A percentile compares a stretch with the other conserved stretches of the same genome.
Evolutionary conservation across 345 rosid genomes (phyloP).

Genomic region (Eucalyptus marginata): DNA sequence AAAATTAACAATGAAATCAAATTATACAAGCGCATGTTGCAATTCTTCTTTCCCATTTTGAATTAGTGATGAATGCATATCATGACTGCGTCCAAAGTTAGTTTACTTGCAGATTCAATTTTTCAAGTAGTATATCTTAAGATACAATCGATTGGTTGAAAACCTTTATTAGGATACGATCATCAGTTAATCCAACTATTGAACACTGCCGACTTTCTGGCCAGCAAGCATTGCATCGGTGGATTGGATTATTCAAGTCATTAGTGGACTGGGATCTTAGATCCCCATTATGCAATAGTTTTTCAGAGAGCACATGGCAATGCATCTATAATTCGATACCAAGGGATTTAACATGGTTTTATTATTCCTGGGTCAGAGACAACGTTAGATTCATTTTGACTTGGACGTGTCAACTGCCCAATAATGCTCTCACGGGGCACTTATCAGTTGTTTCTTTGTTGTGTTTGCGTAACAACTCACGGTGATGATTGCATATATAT

Average conservation of each 20-base stretch:
- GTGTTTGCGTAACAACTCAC: neutral
- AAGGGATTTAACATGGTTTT: neutral
- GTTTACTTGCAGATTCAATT: neutral
- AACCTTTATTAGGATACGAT: neutral
- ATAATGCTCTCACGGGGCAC: neutral
- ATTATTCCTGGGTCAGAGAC: neutral
- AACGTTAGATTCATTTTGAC: neutral
- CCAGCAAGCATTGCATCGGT: neutral
- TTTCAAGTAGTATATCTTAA: neutral
- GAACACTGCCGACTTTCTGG: neutral
- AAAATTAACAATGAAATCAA: neutral
- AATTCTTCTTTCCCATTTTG: neutral
- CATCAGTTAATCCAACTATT: neutral
- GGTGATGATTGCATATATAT: neutral
- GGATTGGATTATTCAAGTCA: neutral
- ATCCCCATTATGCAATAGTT: neutral
- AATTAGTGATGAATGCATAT: neutral
- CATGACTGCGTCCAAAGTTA: neutral
- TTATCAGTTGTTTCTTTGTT: neutral
- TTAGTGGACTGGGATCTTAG: neutral
- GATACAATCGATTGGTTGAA: neutral
- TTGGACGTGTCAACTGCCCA: constrained; percentile 13
- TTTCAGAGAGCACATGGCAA: neutral
- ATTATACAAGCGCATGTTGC: neutral
- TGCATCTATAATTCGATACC: neutral